A percentile compares a stretch with the other conserved stretches of the same genome.
Conservation (phyloP, 2,329 filamentous ascomycete genomes). For the Fusarium chlamydosporum region DNA sequence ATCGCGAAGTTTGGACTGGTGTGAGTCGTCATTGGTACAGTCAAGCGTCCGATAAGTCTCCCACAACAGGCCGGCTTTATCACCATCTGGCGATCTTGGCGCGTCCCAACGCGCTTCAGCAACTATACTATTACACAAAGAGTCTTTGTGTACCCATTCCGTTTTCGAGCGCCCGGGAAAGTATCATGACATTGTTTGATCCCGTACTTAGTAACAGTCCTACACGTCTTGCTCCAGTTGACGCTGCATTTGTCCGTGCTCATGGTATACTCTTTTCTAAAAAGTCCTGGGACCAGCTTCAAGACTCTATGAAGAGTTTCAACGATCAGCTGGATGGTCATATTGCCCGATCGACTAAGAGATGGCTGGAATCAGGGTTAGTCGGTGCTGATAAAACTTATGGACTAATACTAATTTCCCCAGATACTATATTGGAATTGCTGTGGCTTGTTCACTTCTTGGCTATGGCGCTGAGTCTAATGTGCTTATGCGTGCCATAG, state of each 20-base stretch:
- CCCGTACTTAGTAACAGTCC: conserved; percentile 63
- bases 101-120: conserved; percentile 76
- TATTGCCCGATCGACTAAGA: conserved; percentile 65
- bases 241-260: conserved; percentile 72
- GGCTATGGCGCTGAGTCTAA: conserved; percentile 60
- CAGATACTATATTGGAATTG: conserved; percentile 55
- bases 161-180: conserved; percentile 77
- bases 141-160: conserved; percentile 76
- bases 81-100: conserved; percentile 89
- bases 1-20: conserved; percentile 84
- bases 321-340: conserved; percentile 67
- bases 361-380: conserved; percentile 66
- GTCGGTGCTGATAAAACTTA: not conserved
- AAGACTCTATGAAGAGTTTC: conserved; percentile 64
- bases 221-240: conserved; percentile 58
- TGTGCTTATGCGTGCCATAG: conserved; percentile 60
- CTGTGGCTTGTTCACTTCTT: conserved; percentile 53
- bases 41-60: conserved; percentile 82
- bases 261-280: conserved; percentile 75
- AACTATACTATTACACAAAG: conserved; percentile 80
- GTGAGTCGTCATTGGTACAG: conserved; percentile 89
- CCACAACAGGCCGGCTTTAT: conserved; percentile 82
- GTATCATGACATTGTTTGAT: conserved; percentile 77
- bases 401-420: conserved; percentile 16
- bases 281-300: conserved; percentile 62